Base-by-base conservation (phyloP, 352 stramenopile genomes). In the Peronospora farinosa region DNA sequence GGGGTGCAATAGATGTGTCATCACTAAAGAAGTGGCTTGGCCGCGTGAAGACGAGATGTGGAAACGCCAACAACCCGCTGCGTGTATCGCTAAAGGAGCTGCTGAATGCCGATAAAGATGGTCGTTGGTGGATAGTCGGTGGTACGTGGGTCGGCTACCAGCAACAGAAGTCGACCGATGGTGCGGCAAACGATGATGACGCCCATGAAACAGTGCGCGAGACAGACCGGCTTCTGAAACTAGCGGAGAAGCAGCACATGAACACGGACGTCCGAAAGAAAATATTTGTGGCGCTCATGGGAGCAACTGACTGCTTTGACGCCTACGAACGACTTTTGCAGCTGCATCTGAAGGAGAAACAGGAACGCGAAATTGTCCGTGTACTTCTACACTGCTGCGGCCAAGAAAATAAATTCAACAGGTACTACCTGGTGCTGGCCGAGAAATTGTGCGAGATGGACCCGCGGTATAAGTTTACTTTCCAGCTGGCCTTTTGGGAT, bases 231-330 rank as follows among this genome's bases (percentile, higher is more conserved):
- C 63, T 99, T 9, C 44, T 98, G 11, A 73, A 91, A 38, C 71
- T 98, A 19, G 96, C 96, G 28, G 79, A 93, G 17, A 97, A 97
- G 63, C 91, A 97, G 65, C 88, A 93, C 54, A 98, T 99, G 95
- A 98, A 98, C 60, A 98, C 95, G 23, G 78, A 98, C 54, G 72
- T 95, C 21, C 88, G 94, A 37, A 85, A 94, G 52, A 83, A 93
- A 32, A 97, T 98, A 47, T 98, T 98, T 62, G 96, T 96, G 46
- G 96, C 96, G 23, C 91, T 99, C 57, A 98, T 99, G 92, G 88
- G 88, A 21, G 92, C 86, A 13, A 74, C 81, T 17, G 96, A 98
- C 64, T 97, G 82, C 51, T 77, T 98, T 39, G 95, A 98, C 66
- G 92, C 94, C 1, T 97, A 98, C 62, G 94, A 98, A 60, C 95